A percentile compares a stretch with the other conserved stretches of the same genome.
Evolutionary conservation across 2,329 filamentous ascomycete species (phyloP).

Genomic region (Botrytis fabae): DNA sequence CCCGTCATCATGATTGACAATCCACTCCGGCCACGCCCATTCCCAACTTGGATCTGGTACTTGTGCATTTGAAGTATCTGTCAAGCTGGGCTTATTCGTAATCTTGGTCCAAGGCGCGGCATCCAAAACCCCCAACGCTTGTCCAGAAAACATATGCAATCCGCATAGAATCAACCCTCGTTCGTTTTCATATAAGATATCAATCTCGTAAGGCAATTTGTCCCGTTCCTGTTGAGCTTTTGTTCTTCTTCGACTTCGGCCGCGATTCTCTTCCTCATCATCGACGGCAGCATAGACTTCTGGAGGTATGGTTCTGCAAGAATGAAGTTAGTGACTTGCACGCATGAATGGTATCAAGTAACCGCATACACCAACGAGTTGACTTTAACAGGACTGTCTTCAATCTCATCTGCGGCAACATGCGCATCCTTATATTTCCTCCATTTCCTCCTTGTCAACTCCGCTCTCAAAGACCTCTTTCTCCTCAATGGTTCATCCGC

Average conservation of each 20-base stretch:
- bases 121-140: constrained; percentile 82
- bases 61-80: constrained; percentile 79
- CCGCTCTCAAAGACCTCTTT: constrained; percentile 31
- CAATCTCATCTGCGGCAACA: constrained; percentile 28
- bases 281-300: neutral
- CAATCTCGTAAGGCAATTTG: constrained; percentile 57
- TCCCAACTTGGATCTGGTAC: constrained; percentile 94
- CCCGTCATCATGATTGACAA: constrained; percentile 69
- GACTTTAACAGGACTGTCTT: constrained; percentile 4
- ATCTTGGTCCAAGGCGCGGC: constrained; percentile 83
- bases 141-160: constrained; percentile 82
- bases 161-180: constrained; percentile 88
- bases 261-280: constrained; percentile 26
- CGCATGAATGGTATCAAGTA: neutral
- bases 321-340: neutral
- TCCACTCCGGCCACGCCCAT: constrained; percentile 74
- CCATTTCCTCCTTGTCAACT: constrained; percentile 37
- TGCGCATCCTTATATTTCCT: constrained; percentile 43
- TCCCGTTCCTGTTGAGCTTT: constrained; percentile 11
- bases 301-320: constrained; percentile 14
- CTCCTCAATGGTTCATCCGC: constrained; percentile 35
- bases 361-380: constrained; percentile 15
- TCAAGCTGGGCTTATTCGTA: constrained; percentile 60
- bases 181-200: constrained; percentile 95
- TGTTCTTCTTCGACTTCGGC: constrained; percentile 25